These are phyloP conservation scores for Candida tibetensis DNA, from an alignment of 805 yeast genomes.

Conservation along the genomic window DNA sequence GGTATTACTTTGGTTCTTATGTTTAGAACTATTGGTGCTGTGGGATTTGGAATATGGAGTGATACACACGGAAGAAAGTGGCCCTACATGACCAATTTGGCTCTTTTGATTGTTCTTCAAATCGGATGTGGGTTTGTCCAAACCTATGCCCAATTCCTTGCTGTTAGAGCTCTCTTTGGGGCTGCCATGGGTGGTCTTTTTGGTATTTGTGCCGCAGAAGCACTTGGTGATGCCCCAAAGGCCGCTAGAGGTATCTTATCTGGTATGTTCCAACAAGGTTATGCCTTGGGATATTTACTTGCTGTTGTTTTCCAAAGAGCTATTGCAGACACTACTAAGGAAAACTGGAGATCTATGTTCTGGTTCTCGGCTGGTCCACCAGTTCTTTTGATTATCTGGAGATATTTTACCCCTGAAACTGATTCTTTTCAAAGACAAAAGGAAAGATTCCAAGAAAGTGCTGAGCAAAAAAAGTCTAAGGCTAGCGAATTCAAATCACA, in stretches of 20 bases:
- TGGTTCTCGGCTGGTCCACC: slow-evolving; percentile 75
- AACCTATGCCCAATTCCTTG: slow-evolving; percentile 56
- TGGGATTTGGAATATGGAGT: slow-evolving; percentile 57
- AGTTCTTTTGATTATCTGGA: slow-evolving; percentile 54
- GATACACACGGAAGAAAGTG: slow-evolving; percentile 62
- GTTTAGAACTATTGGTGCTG: slow-evolving; percentile 66
- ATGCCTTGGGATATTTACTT: slow-evolving; percentile 64
- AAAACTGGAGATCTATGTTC: slow-evolving; percentile 64
- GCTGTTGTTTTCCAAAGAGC: slow-evolving; percentile 67
- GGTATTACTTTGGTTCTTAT: slow-evolving; percentile 68
- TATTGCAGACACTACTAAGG: slow-evolving; percentile 48
- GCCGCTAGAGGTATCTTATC: slow-evolving; percentile 57
- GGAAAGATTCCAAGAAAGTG: slow-evolving; percentile 12
- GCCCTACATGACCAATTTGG: slow-evolving; percentile 50
- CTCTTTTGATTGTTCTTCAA: slow-evolving; percentile 49
- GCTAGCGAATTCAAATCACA: slow-evolving; percentile 10
- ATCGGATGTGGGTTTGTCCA: slow-evolving; percentile 63
- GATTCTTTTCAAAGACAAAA: slow-evolving; percentile 47
- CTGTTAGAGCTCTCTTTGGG: slow-evolving; percentile 62
- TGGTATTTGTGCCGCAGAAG: slow-evolving; percentile 63
- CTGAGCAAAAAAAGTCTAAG: slow-evolving; percentile 10
- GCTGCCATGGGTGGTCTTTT: slow-evolving; percentile 71
- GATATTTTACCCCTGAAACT: slow-evolving; percentile 60
- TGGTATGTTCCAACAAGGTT: slow-evolving; percentile 79
- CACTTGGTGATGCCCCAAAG: slow-evolving; percentile 62